Evolutionary conservation across 2,329 filamentous ascomycete genomes (phyloP), one percentile per base, ranked within the genome.

Genomic region (Fusarium armeniacum): DNA sequence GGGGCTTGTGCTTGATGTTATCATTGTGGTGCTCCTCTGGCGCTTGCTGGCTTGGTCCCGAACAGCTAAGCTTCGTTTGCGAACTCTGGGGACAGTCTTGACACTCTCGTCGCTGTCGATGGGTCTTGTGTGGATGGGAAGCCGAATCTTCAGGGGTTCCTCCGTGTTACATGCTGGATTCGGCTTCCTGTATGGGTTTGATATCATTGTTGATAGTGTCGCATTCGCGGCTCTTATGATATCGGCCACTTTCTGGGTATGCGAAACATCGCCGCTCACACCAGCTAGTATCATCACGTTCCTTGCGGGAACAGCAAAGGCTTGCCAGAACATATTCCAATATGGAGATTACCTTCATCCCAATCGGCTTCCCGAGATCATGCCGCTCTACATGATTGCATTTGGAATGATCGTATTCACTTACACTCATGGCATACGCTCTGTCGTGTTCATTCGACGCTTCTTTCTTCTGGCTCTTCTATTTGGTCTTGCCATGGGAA

Each of bases 31-130:
- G n/a, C 73, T 86, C 12, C 62, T 81, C 4, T 88, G 86, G 85
- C 82, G 85, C 36, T 78, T 86, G 6, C 74, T 88, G 7, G 81
- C 82, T 15, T 87, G 85, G 84, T 78, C 83, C 1, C 80, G 83
- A 41, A 85, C 83, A 0, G 82, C 83, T 8, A 84, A 81, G 65
- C 75, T 77, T 33, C 81, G 84, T 5, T 74, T 88, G n/a, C 81
- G 79, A 12, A 82, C 79, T 1, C 73, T 88, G 11, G 80, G 82
- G 8, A 76, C 76, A 4, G 78, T 86, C 4, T 70, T 87, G 7
- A 62, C 82, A 2, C 64, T 80, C 11, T 80, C 84, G 1, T 79
- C 84, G 0, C 32, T 83, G 4, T 78, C 76, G 9, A 78, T 80
- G 56, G 78, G 76, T 1, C 40, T 82, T 5, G 58, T 84, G 26